Percentiles rank a stretch among this genome's conserved stretches.
phyloP scores from a whole-genome alignment of 202 grass and related monocot genomes.

The Zizania palustris region DNA sequence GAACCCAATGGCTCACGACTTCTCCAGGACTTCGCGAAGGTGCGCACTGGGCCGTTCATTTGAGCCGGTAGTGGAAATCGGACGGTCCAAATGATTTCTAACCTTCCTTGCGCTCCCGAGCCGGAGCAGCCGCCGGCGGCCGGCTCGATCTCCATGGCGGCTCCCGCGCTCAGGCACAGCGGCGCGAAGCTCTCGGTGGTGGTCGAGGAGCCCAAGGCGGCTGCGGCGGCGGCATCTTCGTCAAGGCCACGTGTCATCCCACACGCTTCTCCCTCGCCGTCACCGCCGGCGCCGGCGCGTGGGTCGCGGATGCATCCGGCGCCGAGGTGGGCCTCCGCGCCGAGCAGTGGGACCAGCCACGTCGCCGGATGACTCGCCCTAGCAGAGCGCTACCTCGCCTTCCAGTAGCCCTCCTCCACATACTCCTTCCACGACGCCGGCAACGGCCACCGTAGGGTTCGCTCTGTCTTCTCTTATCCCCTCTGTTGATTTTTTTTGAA shows the following conservation, averaged over 20 bases:
- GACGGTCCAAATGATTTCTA: no score
- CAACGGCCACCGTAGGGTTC: slow-evolving; percentile 62
- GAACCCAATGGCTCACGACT: no score
- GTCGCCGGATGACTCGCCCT: slow-evolving; percentile 66
- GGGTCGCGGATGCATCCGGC: slow-evolving; percentile 80
- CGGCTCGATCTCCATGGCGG: slow-evolving; percentile 27
- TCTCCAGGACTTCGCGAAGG: no score
- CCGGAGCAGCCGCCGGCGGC: neutral
- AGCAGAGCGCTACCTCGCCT: slow-evolving; percentile 73
- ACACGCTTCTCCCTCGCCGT: slow-evolving; percentile 77
- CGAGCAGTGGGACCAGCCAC: slow-evolving; percentile 89
- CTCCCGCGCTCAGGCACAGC: slow-evolving; percentile 64
- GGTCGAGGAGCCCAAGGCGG: slow-evolving; percentile 62
- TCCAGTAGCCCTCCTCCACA: slow-evolving; percentile 67
- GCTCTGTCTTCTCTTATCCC: neutral
- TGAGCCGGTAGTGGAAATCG: no score
- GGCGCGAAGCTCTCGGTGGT: slow-evolving; percentile 75
- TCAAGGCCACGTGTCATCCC: slow-evolving; percentile 73
- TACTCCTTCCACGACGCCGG: slow-evolving; percentile 86
- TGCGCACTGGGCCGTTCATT: no score
- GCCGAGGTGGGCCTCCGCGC: slow-evolving; percentile 80
- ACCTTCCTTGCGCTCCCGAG: neutral
- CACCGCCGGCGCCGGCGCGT: slow-evolving; percentile 78
- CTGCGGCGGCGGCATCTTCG: slow-evolving; percentile 48
- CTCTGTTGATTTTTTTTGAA: neutral